Conservation (phyloP, 306 rosid genomes). For the Lagenaria siceraria region DNA sequence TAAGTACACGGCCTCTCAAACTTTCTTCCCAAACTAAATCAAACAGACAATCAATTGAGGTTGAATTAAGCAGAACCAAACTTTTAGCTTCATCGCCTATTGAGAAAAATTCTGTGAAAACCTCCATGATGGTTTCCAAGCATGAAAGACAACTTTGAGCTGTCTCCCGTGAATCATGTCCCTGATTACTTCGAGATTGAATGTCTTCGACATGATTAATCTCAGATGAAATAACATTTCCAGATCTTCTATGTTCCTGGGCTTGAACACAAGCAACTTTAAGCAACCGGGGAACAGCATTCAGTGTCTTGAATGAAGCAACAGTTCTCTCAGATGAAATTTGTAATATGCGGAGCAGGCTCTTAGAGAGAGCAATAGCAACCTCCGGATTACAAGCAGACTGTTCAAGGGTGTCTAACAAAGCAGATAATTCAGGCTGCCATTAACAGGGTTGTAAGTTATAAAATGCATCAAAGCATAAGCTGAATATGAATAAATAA, state of each 20-base stretch:
- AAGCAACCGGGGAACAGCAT: conserved; percentile 71
- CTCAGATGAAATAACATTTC: conserved; percentile 24
- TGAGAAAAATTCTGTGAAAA: conserved; percentile 46
- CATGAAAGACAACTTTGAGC: conserved; percentile 39
- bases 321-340: conserved; percentile 71
- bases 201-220: conserved; percentile 17
- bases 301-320: conserved; percentile 56
- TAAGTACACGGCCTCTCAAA: conserved; percentile 60
- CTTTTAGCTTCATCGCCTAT: conserved; percentile 57
- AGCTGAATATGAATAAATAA: conserved; percentile 14
- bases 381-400: conserved; percentile 69
- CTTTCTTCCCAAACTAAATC: conserved; percentile 88
- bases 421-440: conserved; percentile 78
- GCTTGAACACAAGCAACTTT: conserved; percentile 85
- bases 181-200: conserved; percentile 22
- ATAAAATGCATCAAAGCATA: conserved; percentile 2
- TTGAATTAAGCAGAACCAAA: conserved; percentile 44
- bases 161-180: conserved; percentile 21
- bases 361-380: conserved; percentile 51
- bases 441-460: neutral
- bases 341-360: conserved; percentile 55
- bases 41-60: conserved; percentile 68
- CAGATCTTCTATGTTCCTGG: conserved; percentile 51
- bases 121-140: conserved; percentile 56
- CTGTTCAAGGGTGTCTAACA: conserved; percentile 76